phyloP scores from a whole-genome alignment of 1,139 yeast genomes.

The Pichia sp. region DNA sequence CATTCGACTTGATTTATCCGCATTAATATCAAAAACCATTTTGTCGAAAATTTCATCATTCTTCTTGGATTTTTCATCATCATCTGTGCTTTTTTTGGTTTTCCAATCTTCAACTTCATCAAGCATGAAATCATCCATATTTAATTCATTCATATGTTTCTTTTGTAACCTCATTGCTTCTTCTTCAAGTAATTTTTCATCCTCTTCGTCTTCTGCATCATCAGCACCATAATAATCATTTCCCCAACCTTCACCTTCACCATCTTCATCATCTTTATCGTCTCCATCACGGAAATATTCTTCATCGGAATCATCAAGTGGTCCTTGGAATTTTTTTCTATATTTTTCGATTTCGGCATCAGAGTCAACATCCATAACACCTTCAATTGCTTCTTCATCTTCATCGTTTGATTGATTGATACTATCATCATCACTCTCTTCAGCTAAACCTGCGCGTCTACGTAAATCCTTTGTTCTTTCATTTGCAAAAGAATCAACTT shows the following conservation, averaged over 20 bases:
- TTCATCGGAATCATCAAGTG: constrained; percentile 28
- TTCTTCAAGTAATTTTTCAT: constrained; percentile 69
- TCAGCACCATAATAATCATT: constrained; percentile 78
- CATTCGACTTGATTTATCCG: constrained; percentile 38
- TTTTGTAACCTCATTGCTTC: constrained; percentile 88
- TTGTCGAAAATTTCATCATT: constrained; percentile 15
- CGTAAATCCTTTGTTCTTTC: constrained; percentile 54
- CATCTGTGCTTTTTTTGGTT: constrained; percentile 25
- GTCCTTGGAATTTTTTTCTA: constrained; percentile 25
- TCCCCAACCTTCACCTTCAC: constrained; percentile 60
- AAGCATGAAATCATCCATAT: constrained; percentile 76
- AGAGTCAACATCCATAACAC: constrained; percentile 17
- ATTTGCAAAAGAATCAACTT: constrained; percentile 66
- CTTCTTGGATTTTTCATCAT: constrained; percentile 30
- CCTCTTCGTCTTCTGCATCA: constrained; percentile 56
- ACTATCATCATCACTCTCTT: constrained; percentile 29
- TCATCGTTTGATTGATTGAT: constrained; percentile 29
- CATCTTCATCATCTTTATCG: constrained; percentile 28
- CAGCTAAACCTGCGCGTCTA: constrained; percentile 41
- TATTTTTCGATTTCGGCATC: constrained; percentile 24
- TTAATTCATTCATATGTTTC: constrained; percentile 71
- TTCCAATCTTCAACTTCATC: constrained; percentile 78
- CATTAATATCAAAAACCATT: constrained; percentile 13
- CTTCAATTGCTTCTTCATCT: constrained; percentile 21
- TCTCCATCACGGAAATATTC: constrained; percentile 27